A percentile compares a stretch with the other conserved stretches of the same genome.
These are phyloP conservation scores for Schizochytrium sp. DNA, from an alignment of 108 stramenopile species.

Conservation along the genomic window DNA sequence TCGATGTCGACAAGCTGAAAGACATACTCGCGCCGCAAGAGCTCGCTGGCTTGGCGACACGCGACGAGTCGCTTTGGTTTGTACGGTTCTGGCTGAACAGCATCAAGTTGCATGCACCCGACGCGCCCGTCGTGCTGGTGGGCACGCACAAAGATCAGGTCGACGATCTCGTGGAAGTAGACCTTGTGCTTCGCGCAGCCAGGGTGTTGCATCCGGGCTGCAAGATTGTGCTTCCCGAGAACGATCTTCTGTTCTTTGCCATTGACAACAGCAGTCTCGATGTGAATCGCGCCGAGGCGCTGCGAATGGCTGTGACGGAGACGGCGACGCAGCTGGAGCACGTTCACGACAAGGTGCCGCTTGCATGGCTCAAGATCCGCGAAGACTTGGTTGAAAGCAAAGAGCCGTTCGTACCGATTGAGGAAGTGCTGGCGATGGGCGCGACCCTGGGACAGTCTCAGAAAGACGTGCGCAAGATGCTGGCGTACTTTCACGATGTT, in stretches of 20 bases:
- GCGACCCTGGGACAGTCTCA: background rate
- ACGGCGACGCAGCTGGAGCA: background rate
- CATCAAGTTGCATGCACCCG: background rate
- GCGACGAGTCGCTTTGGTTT: background rate
- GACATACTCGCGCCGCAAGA: too few relatives aligned
- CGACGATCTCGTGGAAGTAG: background rate
- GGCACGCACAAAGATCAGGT: background rate
- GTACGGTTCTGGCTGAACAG: background rate
- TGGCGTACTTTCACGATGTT: background rate
- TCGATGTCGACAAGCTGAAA: background rate
- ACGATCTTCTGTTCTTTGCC: background rate
- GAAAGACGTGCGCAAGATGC: background rate
- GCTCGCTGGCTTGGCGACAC: too few relatives aligned
- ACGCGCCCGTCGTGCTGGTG: background rate
- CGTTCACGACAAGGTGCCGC: background rate
- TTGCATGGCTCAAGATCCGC: background rate
- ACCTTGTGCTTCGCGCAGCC: too few relatives aligned
- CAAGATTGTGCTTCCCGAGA: too few relatives aligned
- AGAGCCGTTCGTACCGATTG: background rate
- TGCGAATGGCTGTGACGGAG: background rate
- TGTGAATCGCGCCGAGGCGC: background rate
- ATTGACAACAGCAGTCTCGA: background rate
- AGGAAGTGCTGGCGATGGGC: background rate
- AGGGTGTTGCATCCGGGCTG: too few relatives aligned
- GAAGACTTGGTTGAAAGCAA: background rate